phyloP scores from a whole-genome alignment of 192 early-diverging fungal species.

The Backusella luteola region DNA sequence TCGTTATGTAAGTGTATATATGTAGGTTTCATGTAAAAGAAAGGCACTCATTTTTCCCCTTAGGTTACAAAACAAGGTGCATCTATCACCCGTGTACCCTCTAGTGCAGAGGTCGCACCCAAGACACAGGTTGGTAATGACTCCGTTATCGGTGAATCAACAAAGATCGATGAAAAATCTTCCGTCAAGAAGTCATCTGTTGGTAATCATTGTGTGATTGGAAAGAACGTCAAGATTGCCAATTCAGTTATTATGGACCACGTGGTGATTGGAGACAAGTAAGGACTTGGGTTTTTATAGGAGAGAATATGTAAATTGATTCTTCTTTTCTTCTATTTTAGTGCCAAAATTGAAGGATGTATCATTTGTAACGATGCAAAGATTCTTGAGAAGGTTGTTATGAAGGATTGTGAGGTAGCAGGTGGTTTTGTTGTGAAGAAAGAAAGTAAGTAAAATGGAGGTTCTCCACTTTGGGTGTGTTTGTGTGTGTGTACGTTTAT shows the following conservation, averaged over 20 bases:
- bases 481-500: not conserved
- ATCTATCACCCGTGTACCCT: conserved; percentile 56
- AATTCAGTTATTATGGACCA: conserved; percentile 98
- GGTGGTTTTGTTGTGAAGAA: conserved; percentile 63
- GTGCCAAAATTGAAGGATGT: conserved; percentile 85
- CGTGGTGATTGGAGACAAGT: conserved; percentile 87
- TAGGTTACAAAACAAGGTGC: conserved; percentile 39
- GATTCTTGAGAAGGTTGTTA: conserved; percentile 66
- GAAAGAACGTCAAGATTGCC: conserved; percentile 92
- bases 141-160: conserved; percentile 86
- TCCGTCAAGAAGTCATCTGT: conserved; percentile 92
- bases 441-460: conserved; percentile 52
- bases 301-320: not conserved
- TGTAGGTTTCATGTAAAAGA: not conserved
- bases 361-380: conserved; percentile 83
- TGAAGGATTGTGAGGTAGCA: conserved; percentile 90
- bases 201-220: conserved; percentile 93
- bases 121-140: conserved; percentile 84
- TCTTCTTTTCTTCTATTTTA: conserved; percentile 22
- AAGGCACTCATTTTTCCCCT: not conserved
- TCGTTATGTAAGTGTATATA: conserved; percentile 59
- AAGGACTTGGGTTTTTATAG: not conserved
- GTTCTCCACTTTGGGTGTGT: not conserved
- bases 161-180: conserved; percentile 89
- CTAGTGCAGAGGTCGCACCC: conserved; percentile 64